Base-by-base conservation (phyloP, 2,329 filamentous ascomycete genomes). In the Fonsecaea nubica region DNA sequence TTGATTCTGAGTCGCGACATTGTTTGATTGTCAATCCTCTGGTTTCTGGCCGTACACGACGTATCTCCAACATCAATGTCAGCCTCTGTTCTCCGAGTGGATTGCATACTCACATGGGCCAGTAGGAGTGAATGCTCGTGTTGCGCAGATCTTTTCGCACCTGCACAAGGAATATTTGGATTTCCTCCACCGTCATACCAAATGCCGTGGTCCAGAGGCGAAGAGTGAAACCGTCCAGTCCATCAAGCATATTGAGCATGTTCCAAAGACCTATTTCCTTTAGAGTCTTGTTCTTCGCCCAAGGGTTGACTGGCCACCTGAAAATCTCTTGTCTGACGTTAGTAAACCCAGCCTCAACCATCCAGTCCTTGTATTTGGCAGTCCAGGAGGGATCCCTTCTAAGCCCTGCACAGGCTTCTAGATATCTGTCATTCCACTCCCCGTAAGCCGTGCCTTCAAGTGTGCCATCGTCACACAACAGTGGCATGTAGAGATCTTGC, bases 401-500 rank as follows among this genome's bases (percentile, higher is more conserved):
- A 9, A 72, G 66, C 1, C 62, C 65, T 1, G 59, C 70, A 52
- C 73, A 72, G 33, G 73, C 72, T 18, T 69, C 66, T 40, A 71
- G 59, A 25, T 71, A 71, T 32, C 68, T 63, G 64, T 78, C 76
- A 36, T 74, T 55, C 53, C 53, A 55, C 53, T 35, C 30, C 70
- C 9, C 74, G 72, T 38, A 40, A 53, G 58, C 73, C 68, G 36
- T 66, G 13, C 45, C 54, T 38, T 45, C n/a, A 40, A 50, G 53
- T 4, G 53, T 55, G 32, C 53, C 53, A 30, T 55, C 58, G 30
- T 50, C 45, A 35, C 57, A 50, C 21, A 60, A 21, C 10, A 60
- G 12, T 4, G 57, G 45, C 57, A 50, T 30, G 35, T 55, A 36
- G 36, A 78, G 75, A 58, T 80, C 78, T 40, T 78, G 76, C 18